phyloP scores from a whole-genome alignment of 139 green algal genomes.

The Raphidocelis subcapitata region DNA sequence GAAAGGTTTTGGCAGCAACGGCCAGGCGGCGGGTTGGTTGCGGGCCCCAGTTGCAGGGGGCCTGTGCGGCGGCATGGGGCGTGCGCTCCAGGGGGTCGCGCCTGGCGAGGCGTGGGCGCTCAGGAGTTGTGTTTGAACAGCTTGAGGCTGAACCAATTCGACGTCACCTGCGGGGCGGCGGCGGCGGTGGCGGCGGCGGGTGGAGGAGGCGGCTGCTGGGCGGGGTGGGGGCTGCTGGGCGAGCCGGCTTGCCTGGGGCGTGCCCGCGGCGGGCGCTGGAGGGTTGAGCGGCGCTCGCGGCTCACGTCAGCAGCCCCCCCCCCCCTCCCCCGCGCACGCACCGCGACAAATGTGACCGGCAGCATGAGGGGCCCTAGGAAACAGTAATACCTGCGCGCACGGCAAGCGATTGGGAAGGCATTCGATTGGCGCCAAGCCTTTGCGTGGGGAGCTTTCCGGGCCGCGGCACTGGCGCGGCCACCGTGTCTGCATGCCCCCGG shows the following conservation, averaged over 20 bases:
- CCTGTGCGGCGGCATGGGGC: no score
- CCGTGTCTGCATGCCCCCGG: no score
- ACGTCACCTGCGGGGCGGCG: background rate
- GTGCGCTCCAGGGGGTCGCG: no score
- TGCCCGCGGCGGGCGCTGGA: background rate
- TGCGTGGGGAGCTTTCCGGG: no score
- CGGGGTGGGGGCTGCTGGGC: background rate
- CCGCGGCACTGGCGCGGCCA: no score
- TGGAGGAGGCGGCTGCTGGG: background rate
- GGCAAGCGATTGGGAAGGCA: no score
- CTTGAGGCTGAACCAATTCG: conserved; percentile 28
- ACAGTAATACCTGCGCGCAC: conserved; percentile 28
- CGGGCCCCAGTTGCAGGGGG: no score
- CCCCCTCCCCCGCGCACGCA: background rate
- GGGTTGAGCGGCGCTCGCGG: background rate
- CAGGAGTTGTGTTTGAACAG: conserved; percentile 29
- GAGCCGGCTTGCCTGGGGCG: background rate
- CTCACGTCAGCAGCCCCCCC: background rate
- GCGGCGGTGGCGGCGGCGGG: background rate
- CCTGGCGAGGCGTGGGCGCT: background rate
- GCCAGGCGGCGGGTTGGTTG: no score
- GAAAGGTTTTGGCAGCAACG: no score
- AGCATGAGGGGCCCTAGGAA: conserved; percentile 9
- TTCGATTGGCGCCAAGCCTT: no score
- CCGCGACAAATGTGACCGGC: conserved; percentile 1